A percentile compares a stretch with the other conserved stretches of the same genome.
These are phyloP conservation scores for Venturia asperata DNA, from an alignment of 2,329 filamentous ascomycete genomes.

Conservation along the genomic window DNA sequence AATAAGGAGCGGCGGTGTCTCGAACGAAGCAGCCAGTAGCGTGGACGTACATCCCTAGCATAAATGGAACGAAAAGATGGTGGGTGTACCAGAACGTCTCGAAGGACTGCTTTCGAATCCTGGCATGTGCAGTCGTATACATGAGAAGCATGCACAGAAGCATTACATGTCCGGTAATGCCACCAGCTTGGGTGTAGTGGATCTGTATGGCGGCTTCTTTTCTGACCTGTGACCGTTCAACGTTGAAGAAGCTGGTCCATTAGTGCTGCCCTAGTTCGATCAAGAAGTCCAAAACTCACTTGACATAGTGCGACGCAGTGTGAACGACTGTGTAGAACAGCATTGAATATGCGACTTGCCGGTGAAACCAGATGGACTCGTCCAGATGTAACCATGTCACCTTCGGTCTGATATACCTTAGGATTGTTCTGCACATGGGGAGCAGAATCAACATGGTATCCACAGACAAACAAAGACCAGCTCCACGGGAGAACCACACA, in stretches of 20 bases:
- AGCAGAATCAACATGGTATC: constrained; percentile 84
- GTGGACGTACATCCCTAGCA: constrained; percentile 91
- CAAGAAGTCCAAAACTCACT: constrained; percentile 50
- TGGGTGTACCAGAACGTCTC: constrained; percentile 99
- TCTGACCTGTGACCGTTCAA: constrained; percentile 77
- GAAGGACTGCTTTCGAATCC: constrained; percentile 93
- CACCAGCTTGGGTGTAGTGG: constrained; percentile 81
- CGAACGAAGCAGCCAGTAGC: constrained; percentile 95
- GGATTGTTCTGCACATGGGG: constrained; percentile 87
- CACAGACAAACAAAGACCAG: constrained; percentile 75
- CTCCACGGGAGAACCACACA: constrained; percentile 93
- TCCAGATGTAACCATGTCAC: constrained; percentile 85
- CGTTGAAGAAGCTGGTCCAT: constrained; percentile 73
- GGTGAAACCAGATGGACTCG: constrained; percentile 94
- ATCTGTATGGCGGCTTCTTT: constrained; percentile 77
- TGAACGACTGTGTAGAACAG: constrained; percentile 76
- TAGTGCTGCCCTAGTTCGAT: not conserved
- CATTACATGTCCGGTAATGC: constrained; percentile 96
- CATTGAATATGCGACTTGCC: constrained; percentile 85
- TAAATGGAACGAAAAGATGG: constrained; percentile 94
- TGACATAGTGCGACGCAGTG: constrained; percentile 81
- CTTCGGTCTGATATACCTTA: constrained; percentile 80
- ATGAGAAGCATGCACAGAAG: constrained; percentile 98
- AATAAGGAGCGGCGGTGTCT: constrained; percentile 63
- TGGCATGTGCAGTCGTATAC: constrained; percentile 89